Conservation (phyloP, 768 basidiomycete species). For the Pisolithus marmoratus region DNA sequence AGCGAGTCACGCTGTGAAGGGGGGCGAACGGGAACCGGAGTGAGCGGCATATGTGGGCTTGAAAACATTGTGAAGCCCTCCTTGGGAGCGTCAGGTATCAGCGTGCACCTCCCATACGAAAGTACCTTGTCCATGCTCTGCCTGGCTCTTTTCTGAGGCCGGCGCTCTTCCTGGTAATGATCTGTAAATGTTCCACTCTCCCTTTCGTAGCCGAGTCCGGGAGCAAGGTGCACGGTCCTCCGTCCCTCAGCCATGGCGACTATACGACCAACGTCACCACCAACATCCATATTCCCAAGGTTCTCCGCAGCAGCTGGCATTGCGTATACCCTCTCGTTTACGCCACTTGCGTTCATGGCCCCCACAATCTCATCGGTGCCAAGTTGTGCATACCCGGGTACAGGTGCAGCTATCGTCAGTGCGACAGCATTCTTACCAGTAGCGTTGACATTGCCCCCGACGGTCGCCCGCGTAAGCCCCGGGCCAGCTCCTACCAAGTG, state of each 20-base stretch:
- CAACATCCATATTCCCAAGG: conserved; percentile 4
- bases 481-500: conserved; percentile 6
- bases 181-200: conserved; percentile 2
- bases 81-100: not conserved
- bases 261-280: not conserved
- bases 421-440: no score
- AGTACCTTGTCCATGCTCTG: conserved; percentile 14
- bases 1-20: conserved; percentile 6
- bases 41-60: conserved; percentile 14
- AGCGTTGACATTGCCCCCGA: conserved; percentile 1
- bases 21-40: conserved; percentile 3
- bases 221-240: not conserved
- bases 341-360: not conserved
- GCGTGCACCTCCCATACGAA: not conserved
- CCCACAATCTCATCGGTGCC: not conserved
- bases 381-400: conserved; percentile 13
- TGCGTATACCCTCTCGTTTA: conserved; percentile 4
- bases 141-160: conserved; percentile 13
- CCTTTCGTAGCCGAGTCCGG: conserved; percentile 9
- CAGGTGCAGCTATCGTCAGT: conserved; percentile 10
- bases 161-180: conserved; percentile 4
- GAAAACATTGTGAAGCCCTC: conserved; percentile 20
- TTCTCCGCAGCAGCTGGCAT: conserved; percentile 3
- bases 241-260: no score
- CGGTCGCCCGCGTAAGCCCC: not conserved